phyloP scores from a whole-genome alignment of 306 rosid species.

The Dalbergia oliveri region DNA sequence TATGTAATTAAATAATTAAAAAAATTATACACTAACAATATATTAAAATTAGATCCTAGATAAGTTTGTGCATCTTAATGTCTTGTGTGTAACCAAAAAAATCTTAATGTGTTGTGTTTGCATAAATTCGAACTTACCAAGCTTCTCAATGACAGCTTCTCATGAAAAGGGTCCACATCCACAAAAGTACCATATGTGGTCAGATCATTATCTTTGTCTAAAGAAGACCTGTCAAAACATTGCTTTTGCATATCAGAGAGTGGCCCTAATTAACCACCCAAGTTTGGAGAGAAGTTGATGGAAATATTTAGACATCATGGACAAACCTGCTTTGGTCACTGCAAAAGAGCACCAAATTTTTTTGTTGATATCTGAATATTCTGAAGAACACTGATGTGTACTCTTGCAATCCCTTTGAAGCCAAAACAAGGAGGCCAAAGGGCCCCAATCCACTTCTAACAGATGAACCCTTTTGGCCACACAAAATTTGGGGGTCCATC shows the following conservation, averaged over 20 bases:
- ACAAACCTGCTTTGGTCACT: slow-evolving; percentile 87
- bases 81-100: too few species aligned
- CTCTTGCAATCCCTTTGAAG: slow-evolving; percentile 75
- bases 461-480: slow-evolving; percentile 64
- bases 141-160: slow-evolving; percentile 63
- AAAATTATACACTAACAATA: too few species aligned
- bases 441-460: slow-evolving; percentile 69
- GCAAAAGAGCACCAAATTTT: slow-evolving; percentile 70
- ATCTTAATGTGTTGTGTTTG: background rate
- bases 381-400: slow-evolving; percentile 77
- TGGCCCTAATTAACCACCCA: background rate
- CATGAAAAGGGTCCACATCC: slow-evolving; percentile 61
- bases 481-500: slow-evolving; percentile 68
- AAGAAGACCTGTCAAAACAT: slow-evolving; percentile 57
- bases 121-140: slow-evolving; percentile 59
- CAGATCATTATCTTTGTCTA: slow-evolving; percentile 56
- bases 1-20: too few species aligned
- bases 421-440: slow-evolving; percentile 72
- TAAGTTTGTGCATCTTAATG: background rate
- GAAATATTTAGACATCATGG: background rate
- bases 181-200: slow-evolving; percentile 65
- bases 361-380: slow-evolving; percentile 58
- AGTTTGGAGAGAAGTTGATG: background rate
- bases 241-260: background rate
- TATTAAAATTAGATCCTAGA: background rate